phyloP scores from a whole-genome alignment of 2,329 filamentous ascomycete genomes.

The Epichloe elymi region DNA sequence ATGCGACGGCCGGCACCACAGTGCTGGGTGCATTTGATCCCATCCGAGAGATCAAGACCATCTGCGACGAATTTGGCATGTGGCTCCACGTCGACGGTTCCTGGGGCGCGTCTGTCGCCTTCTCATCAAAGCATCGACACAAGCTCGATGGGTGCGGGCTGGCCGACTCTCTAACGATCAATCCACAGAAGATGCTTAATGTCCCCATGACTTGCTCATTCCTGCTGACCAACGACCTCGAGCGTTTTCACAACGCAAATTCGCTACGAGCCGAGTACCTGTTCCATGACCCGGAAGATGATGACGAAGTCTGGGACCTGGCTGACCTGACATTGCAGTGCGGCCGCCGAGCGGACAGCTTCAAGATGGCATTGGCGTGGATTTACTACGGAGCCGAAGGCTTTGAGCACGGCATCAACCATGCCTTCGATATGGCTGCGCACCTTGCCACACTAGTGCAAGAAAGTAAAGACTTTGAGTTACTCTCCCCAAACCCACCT shows the following conservation, averaged over 20 bases:
- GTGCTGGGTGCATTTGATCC: constrained; percentile 83
- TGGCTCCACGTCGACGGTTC: constrained; percentile 90
- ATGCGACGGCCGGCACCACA: constrained; percentile 86
- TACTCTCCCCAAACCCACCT: constrained; percentile 63
- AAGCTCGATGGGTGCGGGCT: constrained; percentile 58
- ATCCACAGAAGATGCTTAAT: constrained; percentile 95
- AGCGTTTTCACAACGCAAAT: constrained; percentile 67
- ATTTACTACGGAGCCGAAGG: constrained; percentile 71
- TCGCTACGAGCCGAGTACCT: constrained; percentile 77
- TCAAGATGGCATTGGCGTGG: constrained; percentile 83
- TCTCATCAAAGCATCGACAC: constrained; percentile 47
- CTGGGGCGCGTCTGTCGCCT: constrained; percentile 78
- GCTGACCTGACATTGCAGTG: constrained; percentile 89
- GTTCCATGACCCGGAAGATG: constrained; percentile 47
- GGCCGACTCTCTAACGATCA: constrained; percentile 73
- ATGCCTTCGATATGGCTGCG: constrained; percentile 57
- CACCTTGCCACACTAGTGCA: constrained; percentile 50
- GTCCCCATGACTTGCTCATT: constrained; percentile 85
- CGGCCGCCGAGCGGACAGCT: constrained; percentile 66
- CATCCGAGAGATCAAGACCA: constrained; percentile 50
- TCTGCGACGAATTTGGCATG: constrained; percentile 58
- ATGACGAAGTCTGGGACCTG: constrained; percentile 65
- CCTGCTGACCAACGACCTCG: constrained; percentile 63
- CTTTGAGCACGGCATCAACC: constrained; percentile 55
- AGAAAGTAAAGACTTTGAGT: constrained; percentile 43